These are phyloP conservation scores for Penicillium sp. DNA, from an alignment of 2,329 filamentous ascomycete species.

Conservation along the genomic window DNA sequence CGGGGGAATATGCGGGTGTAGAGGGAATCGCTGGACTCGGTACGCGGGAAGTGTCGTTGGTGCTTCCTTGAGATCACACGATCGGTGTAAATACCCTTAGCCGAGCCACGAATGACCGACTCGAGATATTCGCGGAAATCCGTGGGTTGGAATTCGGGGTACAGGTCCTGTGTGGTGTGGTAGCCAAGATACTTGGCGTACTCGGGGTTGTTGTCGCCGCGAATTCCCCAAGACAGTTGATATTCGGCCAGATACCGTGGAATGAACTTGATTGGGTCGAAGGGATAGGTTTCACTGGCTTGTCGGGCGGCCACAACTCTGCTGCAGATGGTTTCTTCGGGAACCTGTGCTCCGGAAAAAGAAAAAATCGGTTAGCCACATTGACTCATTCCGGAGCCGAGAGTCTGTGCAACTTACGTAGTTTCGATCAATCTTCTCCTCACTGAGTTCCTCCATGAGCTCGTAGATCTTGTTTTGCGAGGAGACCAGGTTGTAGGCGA, in stretches of 20 bases:
- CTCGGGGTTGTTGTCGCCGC: conserved; percentile 54
- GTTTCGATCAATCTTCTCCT: conserved; percentile 47
- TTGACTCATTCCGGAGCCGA: neutral
- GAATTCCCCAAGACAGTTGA: conserved; percentile 45
- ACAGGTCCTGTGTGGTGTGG: conserved; percentile 51
- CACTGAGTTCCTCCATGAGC: conserved; percentile 48
- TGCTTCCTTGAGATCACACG: conserved; percentile 36
- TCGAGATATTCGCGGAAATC: conserved; percentile 42
- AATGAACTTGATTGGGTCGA: conserved; percentile 37
- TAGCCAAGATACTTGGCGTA: conserved; percentile 57
- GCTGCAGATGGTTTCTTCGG: conserved; percentile 35
- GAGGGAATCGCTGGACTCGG: conserved; percentile 37
- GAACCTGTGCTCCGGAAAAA: conserved; percentile 24
- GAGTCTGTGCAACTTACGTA: conserved; percentile 31
- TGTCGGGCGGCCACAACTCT: conserved; percentile 34
- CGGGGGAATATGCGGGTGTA: conserved; percentile 37
- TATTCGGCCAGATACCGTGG: conserved; percentile 45
- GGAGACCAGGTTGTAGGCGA: conserved; percentile 48
- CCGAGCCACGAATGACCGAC: conserved; percentile 43
- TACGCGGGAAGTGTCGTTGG: conserved; percentile 36
- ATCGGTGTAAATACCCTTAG: conserved; percentile 37
- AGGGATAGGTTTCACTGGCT: conserved; percentile 38
- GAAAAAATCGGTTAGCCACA: conserved; percentile 12
- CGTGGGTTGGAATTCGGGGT: conserved; percentile 49
- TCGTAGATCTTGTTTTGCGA: conserved; percentile 49